phyloP scores from a whole-genome alignment of 2,329 filamentous ascomycete genomes.

The Pyrenophora teres region DNA sequence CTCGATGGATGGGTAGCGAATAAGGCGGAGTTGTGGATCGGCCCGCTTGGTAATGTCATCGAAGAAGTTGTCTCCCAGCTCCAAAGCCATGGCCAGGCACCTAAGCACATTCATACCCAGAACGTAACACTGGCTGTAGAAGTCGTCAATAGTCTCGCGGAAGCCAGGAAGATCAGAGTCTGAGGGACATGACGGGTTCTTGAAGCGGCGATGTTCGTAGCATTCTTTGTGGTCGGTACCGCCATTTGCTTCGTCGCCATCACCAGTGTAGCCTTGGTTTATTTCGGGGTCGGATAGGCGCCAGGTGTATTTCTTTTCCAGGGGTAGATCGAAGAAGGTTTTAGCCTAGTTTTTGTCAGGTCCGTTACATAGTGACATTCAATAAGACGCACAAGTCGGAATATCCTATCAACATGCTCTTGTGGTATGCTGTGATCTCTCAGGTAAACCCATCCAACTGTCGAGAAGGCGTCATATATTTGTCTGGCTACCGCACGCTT shows the following conservation, averaged over 20 bases:
- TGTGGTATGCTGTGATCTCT: constrained; percentile 48
- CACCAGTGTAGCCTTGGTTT: constrained; percentile 48
- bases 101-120: constrained; percentile 29
- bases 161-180: constrained; percentile 28
- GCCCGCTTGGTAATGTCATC: constrained; percentile 28
- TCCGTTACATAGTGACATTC: not conserved
- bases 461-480: constrained; percentile 47
- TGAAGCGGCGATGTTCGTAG: constrained; percentile 30
- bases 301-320: constrained; percentile 41
- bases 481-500: constrained; percentile 31
- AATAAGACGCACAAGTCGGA: constrained; percentile 28
- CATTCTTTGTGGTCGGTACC: constrained; percentile 36
- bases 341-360: constrained; percentile 28
- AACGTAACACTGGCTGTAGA: constrained; percentile 28
- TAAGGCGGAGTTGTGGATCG: constrained; percentile 34
- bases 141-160: constrained; percentile 30
- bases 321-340: constrained; percentile 44
- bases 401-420: constrained; percentile 37
- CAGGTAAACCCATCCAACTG: constrained; percentile 51
- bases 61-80: constrained; percentile 33
- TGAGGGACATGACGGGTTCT: constrained; percentile 26
- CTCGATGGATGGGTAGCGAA: constrained; percentile 36
- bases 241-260: constrained; percentile 45
- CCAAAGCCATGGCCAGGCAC: constrained; percentile 35
- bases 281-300: constrained; percentile 45